phyloP scores from a whole-genome alignment of 192 early-diverging fungal species.

The Diversispora eburnea region DNA sequence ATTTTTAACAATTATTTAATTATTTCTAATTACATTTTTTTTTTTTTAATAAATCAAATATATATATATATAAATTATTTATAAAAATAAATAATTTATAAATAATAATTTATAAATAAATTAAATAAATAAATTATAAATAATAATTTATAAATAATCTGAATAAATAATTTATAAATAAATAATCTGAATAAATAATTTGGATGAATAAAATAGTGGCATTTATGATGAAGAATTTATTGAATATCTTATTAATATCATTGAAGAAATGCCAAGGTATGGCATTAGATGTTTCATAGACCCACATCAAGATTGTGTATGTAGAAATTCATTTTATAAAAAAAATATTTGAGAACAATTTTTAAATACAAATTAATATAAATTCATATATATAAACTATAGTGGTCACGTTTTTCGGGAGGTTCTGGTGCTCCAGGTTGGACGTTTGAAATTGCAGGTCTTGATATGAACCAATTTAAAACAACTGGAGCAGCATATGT shows the following conservation, averaged over 20 bases:
- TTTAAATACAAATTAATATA: background rate
- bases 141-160: too few relatives aligned
- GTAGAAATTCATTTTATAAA: background rate
- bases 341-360: background rate
- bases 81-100: too few relatives aligned
- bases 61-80: background rate
- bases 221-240: slow-evolving; percentile 80
- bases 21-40: background rate
- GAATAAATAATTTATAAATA: background rate
- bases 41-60: background rate
- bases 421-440: slow-evolving; percentile 83
- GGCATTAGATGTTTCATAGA: slow-evolving; percentile 84
- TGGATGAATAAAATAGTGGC: slow-evolving; percentile 40
- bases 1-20: background rate
- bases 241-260: slow-evolving; percentile 64
- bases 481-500: slow-evolving; percentile 74
- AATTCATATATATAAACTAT: background rate
- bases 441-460: slow-evolving; percentile 80
- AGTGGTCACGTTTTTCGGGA: slow-evolving; percentile 72
- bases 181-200: background rate
- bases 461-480: slow-evolving; percentile 73
- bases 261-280: slow-evolving; percentile 64
- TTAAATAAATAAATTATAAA: too few relatives aligned
- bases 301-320: slow-evolving; percentile 83
- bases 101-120: too few relatives aligned